Evolutionary conservation across 2,329 filamentous ascomycete genomes (phyloP).

Genomic region (Pestalotiopsis sp.): DNA sequence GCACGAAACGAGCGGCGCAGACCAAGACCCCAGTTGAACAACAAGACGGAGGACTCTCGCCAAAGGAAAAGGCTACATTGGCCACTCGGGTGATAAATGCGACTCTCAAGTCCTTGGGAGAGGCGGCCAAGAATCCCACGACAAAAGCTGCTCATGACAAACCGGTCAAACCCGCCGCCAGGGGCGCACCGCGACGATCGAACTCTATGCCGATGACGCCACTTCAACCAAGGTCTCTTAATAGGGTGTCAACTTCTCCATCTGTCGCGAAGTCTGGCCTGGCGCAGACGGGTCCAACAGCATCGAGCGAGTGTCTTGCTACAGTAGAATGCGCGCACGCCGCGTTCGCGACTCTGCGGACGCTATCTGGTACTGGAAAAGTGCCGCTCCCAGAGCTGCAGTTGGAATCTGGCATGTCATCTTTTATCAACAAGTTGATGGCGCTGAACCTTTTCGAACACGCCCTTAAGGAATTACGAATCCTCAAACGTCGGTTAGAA

Average conservation of each 20-base stretch:
- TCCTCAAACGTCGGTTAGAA: slow-evolving; percentile 65
- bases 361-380: slow-evolving; percentile 53
- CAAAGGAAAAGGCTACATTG: slow-evolving; percentile 64
- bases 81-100: slow-evolving; percentile 74
- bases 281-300: slow-evolving; percentile 21
- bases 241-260: slow-evolving; percentile 58
- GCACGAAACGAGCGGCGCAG: slow-evolving; percentile 9
- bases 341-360: slow-evolving; percentile 65
- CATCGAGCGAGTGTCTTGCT: slow-evolving; percentile 49
- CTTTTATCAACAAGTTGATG: slow-evolving; percentile 66
- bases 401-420: slow-evolving; percentile 72
- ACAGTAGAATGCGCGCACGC: slow-evolving; percentile 68
- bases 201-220: slow-evolving; percentile 60
- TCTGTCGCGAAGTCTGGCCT: slow-evolving; percentile 34
- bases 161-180: slow-evolving; percentile 35
- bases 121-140: slow-evolving; percentile 56
- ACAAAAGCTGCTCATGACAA: slow-evolving; percentile 36
- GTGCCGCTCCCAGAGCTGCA: slow-evolving; percentile 63
- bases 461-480: slow-evolving; percentile 66
- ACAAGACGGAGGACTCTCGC: slow-evolving; percentile 38
- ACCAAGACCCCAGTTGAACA: slow-evolving; percentile 20
- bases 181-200: slow-evolving; percentile 52
- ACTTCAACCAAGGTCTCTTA: slow-evolving; percentile 60
- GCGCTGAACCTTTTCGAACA: slow-evolving; percentile 64
- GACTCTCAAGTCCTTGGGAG: slow-evolving; percentile 67